Evolutionary conservation across 805 yeast species (phyloP).

Genomic region (Schwanniomyces sp.): DNA sequence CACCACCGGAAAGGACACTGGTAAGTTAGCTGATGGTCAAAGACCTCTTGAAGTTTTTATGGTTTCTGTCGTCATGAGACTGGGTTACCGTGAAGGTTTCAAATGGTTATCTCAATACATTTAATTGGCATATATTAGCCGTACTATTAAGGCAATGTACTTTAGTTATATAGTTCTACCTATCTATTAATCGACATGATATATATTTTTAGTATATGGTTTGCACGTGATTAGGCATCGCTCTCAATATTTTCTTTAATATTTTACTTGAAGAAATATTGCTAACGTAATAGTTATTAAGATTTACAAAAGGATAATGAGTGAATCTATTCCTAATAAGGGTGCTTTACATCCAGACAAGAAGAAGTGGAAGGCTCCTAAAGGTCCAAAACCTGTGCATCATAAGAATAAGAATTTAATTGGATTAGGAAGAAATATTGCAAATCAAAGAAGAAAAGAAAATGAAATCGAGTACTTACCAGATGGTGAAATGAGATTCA

Average conservation of each 20-base stretch:
- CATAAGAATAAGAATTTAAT: constrained; percentile 80
- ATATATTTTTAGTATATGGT: not conserved
- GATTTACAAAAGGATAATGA: constrained; percentile 8
- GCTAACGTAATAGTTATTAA: not conserved
- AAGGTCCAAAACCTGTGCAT: constrained; percentile 88
- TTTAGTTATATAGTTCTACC: not conserved
- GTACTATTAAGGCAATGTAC: not conserved
- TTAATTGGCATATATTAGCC: constrained; percentile 28
- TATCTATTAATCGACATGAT: not conserved
- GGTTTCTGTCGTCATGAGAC: constrained; percentile 98
- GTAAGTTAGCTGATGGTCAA: constrained; percentile 64
- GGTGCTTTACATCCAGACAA: constrained; percentile 45
- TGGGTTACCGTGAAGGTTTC: constrained; percentile 98
- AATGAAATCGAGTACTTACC: constrained; percentile 72
- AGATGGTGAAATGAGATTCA: constrained; percentile 86
- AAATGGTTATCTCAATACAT: constrained; percentile 97
- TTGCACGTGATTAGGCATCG: constrained; percentile 1
- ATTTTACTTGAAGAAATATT: not conserved
- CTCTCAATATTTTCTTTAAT: not conserved
- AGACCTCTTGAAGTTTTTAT: constrained; percentile 96
- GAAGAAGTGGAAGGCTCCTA: constrained; percentile 84
- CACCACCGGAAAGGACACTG: constrained; percentile 81
- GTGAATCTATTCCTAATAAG: constrained; percentile 27
- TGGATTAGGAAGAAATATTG: constrained; percentile 84
- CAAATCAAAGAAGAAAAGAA: constrained; percentile 68